Percentiles rank a stretch among this genome's conserved stretches.
These are phyloP conservation scores for Lentinus tigrinus DNA, from an alignment of 768 basidiomycete genomes.

Conservation along the genomic window DNA sequence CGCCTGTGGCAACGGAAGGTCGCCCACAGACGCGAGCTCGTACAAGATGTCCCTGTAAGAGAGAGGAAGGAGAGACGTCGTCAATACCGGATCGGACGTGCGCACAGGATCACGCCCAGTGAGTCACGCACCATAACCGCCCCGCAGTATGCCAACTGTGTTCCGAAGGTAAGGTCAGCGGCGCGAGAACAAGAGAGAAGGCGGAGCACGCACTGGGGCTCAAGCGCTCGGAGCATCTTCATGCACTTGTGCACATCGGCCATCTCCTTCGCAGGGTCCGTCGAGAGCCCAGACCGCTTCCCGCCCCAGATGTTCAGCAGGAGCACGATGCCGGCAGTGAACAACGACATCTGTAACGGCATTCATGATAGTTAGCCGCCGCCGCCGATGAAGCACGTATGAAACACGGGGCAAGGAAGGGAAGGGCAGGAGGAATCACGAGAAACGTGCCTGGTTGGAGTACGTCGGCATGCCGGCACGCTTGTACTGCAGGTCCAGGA, in stretches of 20 bases:
- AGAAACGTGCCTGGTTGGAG: constrained; percentile 29
- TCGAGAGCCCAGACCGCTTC: constrained; percentile 34
- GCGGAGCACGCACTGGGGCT: constrained; percentile 30
- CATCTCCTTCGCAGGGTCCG: constrained; percentile 40
- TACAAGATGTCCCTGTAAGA: constrained; percentile 64
- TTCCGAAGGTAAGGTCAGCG: background rate
- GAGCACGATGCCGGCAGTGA: constrained; percentile 45
- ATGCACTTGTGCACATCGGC: constrained; percentile 49
- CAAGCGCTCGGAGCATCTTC: constrained; percentile 36
- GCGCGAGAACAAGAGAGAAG: background rate
- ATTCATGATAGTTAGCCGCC: background rate
- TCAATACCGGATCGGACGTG: background rate
- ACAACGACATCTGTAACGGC: constrained; percentile 34
- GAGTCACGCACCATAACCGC: constrained; percentile 43
- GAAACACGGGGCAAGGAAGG: too few species aligned
- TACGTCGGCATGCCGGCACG: constrained; percentile 25
- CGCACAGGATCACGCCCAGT: background rate
- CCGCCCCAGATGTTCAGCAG: constrained; percentile 51
- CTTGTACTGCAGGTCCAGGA: constrained; percentile 40
- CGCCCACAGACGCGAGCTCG: constrained; percentile 69
- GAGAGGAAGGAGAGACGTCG: too few species aligned
- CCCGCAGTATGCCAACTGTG: constrained; percentile 49
- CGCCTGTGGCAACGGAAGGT: constrained; percentile 61
- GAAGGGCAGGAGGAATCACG: too few species aligned
- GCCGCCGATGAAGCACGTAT: background rate